Percentiles rank a stretch among this genome's conserved stretches.
These are phyloP conservation scores for Sporothrix globosa DNA, from an alignment of 2,329 filamentous ascomycete genomes.

Conservation along the genomic window DNA sequence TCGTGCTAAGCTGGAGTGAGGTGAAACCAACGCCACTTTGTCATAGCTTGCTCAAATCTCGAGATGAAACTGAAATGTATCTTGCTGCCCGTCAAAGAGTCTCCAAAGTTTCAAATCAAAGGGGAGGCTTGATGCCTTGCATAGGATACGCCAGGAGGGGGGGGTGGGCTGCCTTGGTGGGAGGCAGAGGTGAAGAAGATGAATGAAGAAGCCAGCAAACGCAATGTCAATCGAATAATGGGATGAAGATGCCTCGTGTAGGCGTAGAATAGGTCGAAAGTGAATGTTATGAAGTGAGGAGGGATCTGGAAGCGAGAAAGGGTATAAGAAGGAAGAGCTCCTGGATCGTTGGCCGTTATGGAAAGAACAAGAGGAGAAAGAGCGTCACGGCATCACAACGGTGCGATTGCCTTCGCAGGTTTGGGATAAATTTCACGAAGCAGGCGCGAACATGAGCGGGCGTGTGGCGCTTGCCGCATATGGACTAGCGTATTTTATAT, in stretches of 20 bases:
- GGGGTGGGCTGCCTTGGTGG: background rate
- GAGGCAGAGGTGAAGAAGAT: background rate
- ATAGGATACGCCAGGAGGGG: background rate
- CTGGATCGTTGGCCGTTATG: conserved; percentile 5
- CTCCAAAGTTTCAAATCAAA: background rate
- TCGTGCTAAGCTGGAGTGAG: background rate
- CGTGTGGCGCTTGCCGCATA: conserved; percentile 30
- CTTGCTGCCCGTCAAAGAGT: background rate
- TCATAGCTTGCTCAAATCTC: background rate
- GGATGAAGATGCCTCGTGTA: background rate
- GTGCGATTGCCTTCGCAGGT: conserved; percentile 1
- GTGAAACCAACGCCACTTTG: background rate
- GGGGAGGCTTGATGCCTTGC: background rate
- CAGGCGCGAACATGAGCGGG: conserved; percentile 20
- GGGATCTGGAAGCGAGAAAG: background rate
- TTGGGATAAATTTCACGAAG: conserved; percentile 28
- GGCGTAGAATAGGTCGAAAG: background rate
- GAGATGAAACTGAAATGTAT: background rate
- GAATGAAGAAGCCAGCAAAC: background rate
- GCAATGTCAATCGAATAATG: background rate
- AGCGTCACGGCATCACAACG: background rate
- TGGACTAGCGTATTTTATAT: conserved; percentile 26
- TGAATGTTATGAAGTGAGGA: background rate
- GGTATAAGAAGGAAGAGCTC: background rate
- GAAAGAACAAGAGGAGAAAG: background rate